phyloP scores from a whole-genome alignment of 768 basidiomycete genomes.

The Xanthoconium purpureum region DNA sequence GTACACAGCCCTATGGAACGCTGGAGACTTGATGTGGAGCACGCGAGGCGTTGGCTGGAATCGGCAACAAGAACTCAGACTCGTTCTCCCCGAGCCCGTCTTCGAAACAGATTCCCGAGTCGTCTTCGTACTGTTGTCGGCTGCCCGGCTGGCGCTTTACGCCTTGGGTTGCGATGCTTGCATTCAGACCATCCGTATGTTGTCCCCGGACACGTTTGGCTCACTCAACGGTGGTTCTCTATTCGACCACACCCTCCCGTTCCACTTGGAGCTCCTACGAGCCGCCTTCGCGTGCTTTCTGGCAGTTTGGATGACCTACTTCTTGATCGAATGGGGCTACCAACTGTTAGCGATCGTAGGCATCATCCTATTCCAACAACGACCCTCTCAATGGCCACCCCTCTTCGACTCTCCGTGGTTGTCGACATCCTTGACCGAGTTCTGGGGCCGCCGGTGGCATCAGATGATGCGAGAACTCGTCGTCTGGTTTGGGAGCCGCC shows the following conservation, averaged over 20 bases:
- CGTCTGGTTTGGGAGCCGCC: slow-evolving; percentile 46
- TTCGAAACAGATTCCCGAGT: slow-evolving; percentile 16
- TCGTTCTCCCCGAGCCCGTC: slow-evolving; percentile 13
- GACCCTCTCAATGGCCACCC: slow-evolving; percentile 58
- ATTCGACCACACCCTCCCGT: slow-evolving; percentile 33
- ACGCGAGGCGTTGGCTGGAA: slow-evolving; percentile 29
- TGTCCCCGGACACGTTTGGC: slow-evolving; percentile 40
- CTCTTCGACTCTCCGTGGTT: slow-evolving; percentile 56
- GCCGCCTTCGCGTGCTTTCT: slow-evolving; percentile 43
- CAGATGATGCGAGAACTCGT: slow-evolving; percentile 62
- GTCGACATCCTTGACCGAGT: slow-evolving; percentile 54
- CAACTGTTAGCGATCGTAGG: slow-evolving; percentile 41
- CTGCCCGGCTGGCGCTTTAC: neutral
- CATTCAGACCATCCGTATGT: slow-evolving; percentile 13
- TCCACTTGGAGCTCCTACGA: slow-evolving; percentile 33
- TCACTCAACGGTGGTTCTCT: slow-evolving; percentile 35
- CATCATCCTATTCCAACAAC: slow-evolving; percentile 45
- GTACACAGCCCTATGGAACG: slow-evolving; percentile 21
- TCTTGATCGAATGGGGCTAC: slow-evolving; percentile 43
- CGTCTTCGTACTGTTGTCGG: slow-evolving; percentile 15
- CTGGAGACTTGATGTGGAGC: slow-evolving; percentile 22
- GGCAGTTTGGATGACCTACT: slow-evolving; percentile 36
- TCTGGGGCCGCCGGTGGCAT: slow-evolving; percentile 68
- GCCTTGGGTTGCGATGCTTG: slow-evolving; percentile 10
- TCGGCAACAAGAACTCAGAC: slow-evolving; percentile 13